phyloP scores from a whole-genome alignment of 1,284 basidiomycete genomes.

The Singerocomus inundabilis region DNA sequence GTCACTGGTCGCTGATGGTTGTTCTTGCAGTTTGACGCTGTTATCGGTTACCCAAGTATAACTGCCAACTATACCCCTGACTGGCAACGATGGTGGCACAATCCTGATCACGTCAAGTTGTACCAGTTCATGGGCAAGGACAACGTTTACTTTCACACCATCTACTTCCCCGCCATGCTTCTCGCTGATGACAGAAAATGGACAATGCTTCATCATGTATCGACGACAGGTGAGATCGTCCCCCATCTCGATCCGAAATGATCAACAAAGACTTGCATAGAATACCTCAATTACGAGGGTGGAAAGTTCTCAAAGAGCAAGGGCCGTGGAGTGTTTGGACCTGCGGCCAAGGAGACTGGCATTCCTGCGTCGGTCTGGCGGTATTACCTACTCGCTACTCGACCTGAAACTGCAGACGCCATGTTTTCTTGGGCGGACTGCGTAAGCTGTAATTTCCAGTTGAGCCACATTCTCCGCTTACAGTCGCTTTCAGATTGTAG shows the following conservation, averaged over 20 bases:
- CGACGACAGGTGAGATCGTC: conserved; percentile 75
- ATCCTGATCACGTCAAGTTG: conserved; percentile 86
- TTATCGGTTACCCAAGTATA: conserved; percentile 97
- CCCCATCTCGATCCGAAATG: neutral
- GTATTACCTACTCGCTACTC: conserved; percentile 91
- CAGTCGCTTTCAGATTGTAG: conserved; percentile 58
- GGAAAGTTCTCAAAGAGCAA: conserved; percentile 99
- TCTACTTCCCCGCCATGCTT: conserved; percentile 92
- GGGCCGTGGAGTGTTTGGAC: conserved; percentile 97
- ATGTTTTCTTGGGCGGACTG: conserved; percentile 98
- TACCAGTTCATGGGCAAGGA: conserved; percentile 99
- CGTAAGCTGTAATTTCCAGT: conserved; percentile 40
- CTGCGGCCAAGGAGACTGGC: conserved; percentile 90
- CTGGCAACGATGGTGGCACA: conserved; percentile 98
- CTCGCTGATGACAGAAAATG: conserved; percentile 89
- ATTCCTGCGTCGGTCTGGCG: conserved; percentile 95
- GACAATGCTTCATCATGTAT: conserved; percentile 95
- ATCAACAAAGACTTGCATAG: conserved; percentile 41
- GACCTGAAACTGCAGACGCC: conserved; percentile 93
- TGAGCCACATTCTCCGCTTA: neutral
- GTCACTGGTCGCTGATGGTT: conserved; percentile 9
- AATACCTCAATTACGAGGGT: conserved; percentile 98
- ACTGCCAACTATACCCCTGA: conserved; percentile 94
- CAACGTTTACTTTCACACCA: conserved; percentile 98
- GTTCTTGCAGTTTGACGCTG: conserved; percentile 83